phyloP scores from a whole-genome alignment of 306 rosid species.

The Quercus agrifolia region DNA sequence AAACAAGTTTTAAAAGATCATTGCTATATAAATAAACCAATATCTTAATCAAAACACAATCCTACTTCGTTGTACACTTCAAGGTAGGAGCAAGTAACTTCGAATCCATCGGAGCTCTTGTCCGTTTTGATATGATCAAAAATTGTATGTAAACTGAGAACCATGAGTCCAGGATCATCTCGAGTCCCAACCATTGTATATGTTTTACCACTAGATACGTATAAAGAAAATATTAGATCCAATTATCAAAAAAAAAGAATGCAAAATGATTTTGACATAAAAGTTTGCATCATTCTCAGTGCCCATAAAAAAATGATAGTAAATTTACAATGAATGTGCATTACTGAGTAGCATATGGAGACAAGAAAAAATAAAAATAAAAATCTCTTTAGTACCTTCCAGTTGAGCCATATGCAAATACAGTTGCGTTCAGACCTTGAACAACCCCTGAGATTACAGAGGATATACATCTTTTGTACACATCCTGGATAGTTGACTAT shows the following conservation, averaged over 20 bases:
- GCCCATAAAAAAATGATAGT: neutral
- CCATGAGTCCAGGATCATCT: constrained; percentile 72
- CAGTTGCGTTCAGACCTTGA: constrained; percentile 64
- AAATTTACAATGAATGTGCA: neutral
- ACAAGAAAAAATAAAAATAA: neutral
- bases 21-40: neutral
- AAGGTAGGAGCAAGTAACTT: constrained; percentile 64
- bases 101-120: constrained; percentile 48
- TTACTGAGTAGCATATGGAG: neutral
- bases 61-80: constrained; percentile 64
- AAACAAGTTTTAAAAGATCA: neutral
- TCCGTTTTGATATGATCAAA: constrained; percentile 49
- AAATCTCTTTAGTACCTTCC: constrained; percentile 45
- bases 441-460: constrained; percentile 51
- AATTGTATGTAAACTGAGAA: constrained; percentile 53
- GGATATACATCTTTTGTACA: constrained; percentile 45
- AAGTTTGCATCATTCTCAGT: neutral
- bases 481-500: constrained; percentile 38
- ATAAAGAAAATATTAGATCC: neutral
- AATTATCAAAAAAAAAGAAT: neutral
- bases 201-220: constrained; percentile 50
- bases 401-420: constrained; percentile 65
- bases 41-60: neutral
- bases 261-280: neutral
- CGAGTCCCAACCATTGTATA: constrained; percentile 65